A percentile compares a stretch with the other conserved stretches of the same genome.
These are phyloP conservation scores for Xerocomus nothofagi DNA, from an alignment of 1,284 basidiomycete species.

Conservation along the genomic window DNA sequence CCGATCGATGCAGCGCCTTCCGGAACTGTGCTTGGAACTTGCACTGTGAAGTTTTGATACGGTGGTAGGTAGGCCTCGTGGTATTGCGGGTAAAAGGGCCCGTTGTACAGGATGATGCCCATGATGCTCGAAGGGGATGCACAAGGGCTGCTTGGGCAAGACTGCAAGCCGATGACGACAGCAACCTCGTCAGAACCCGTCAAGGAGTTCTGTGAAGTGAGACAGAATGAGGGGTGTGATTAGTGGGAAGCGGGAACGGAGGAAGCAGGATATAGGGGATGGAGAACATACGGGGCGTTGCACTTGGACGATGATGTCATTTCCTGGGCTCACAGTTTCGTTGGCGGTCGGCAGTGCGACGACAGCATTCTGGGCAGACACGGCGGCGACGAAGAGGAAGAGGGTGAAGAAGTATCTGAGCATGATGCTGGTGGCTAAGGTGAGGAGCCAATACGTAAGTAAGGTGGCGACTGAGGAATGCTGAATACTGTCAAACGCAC, in stretches of 20 bases:
- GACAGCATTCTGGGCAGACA: slow-evolving; percentile 20
- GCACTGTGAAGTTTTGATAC: slow-evolving; percentile 31
- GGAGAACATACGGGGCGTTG: slow-evolving; percentile 25
- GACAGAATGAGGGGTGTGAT: not conserved
- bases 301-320: slow-evolving; percentile 24
- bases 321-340: slow-evolving; percentile 16
- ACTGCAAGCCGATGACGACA: slow-evolving; percentile 31
- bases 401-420: slow-evolving; percentile 9
- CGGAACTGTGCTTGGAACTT: slow-evolving; percentile 11
- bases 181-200: slow-evolving; percentile 31
- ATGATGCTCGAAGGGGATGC: slow-evolving; percentile 10
- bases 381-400: slow-evolving; percentile 15
- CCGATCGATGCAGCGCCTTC: slow-evolving; percentile 22
- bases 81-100: slow-evolving; percentile 21
- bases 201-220: slow-evolving; percentile 18
- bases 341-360: slow-evolving; percentile 17
- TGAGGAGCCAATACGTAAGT: not conserved
- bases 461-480: not conserved
- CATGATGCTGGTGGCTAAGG: slow-evolving; percentile 8
- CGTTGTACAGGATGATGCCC: slow-evolving; percentile 31
- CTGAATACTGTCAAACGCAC: not conserved
- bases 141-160: slow-evolving; percentile 23
- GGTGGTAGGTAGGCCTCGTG: slow-evolving; percentile 22
- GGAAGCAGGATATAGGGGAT: no score
- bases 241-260: not conserved